Conservation (phyloP, 768 basidiomycete species). For the Leccinum pellstonianum region DNA sequence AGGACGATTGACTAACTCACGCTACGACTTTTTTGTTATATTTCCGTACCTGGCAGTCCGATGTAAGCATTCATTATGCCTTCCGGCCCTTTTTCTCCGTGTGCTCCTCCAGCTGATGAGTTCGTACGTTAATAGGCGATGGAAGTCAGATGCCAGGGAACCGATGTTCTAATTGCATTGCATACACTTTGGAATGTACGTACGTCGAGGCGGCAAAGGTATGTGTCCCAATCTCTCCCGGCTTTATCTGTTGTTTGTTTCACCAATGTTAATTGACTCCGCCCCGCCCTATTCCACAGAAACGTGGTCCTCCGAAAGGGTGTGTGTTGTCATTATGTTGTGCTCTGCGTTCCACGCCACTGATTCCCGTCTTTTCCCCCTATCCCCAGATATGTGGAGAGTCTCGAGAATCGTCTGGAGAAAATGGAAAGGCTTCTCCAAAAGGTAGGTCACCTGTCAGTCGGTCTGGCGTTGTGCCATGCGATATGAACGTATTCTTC, state of each 20-base stretch:
- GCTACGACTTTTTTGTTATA: not conserved
- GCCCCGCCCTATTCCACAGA: constrained; percentile 22
- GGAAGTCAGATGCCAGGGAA: constrained; percentile 58
- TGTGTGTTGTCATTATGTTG: constrained; percentile 7
- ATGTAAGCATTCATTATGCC: constrained; percentile 15
- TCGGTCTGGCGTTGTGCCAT: constrained; percentile 2
- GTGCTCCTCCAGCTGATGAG: not conserved
- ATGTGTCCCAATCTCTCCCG: not conserved
- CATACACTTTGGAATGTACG: constrained; percentile 49
- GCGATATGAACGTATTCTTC: not conserved
- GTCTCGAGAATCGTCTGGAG: constrained; percentile 57
- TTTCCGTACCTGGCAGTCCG: not conserved
- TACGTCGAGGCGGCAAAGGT: constrained; percentile 59
- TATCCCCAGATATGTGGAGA: constrained; percentile 54
- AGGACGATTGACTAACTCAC: not conserved
- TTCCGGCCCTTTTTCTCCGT: not conserved
- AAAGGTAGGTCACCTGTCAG: constrained; percentile 36
- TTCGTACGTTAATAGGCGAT: constrained; percentile 42
- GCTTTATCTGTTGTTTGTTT: not conserved
- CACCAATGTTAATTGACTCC: not conserved
- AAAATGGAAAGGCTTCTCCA: constrained; percentile 63
- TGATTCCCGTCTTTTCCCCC: not conserved
- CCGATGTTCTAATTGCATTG: constrained; percentile 55
- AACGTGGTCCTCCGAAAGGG: constrained; percentile 42
- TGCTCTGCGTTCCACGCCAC: not conserved